Conservation (phyloP, 2,329 filamentous ascomycete species). For the Botrytis fabae region DNA sequence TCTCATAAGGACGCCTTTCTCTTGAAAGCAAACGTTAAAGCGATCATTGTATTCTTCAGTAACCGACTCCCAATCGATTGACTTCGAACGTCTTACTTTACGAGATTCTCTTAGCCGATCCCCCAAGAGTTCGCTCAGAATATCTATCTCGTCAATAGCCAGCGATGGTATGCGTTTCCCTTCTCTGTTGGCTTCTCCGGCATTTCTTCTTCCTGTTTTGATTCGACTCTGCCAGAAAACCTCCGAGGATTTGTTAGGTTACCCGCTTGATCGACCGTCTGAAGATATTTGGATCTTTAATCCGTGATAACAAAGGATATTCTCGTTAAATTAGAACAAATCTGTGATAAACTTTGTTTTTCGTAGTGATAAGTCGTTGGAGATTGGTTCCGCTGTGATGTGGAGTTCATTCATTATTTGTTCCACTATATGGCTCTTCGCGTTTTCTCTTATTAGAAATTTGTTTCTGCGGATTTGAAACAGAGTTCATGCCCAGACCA, state of each 20-base stretch:
- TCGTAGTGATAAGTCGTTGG: not conserved
- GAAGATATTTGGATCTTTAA: not conserved
- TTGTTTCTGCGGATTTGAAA: not conserved
- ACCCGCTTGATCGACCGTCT: not conserved
- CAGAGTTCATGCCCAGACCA: not conserved
- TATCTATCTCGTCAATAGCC: not conserved
- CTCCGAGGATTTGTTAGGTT: not conserved
- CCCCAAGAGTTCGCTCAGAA: not conserved
- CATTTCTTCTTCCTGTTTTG: not conserved
- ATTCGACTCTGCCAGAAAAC: not conserved
- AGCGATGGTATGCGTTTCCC: rapidly evolving
- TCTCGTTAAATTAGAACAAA: too few relatives aligned
- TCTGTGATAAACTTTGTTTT: not conserved
- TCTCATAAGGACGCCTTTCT: not conserved
- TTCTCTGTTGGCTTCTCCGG: not conserved
- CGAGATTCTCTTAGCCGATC: not conserved
- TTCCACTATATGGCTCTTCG: not conserved
- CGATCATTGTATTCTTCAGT: not conserved
- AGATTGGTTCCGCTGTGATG: not conserved
- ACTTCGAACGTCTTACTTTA: rapidly evolving
- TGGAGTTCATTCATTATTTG: not conserved
- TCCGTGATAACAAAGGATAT: not conserved
- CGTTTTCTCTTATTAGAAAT: not conserved
- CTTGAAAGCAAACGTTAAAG: not conserved
- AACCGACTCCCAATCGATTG: not conserved